Conservation (phyloP, 805 yeast genomes). For the Ogataea salicorniae region DNA sequence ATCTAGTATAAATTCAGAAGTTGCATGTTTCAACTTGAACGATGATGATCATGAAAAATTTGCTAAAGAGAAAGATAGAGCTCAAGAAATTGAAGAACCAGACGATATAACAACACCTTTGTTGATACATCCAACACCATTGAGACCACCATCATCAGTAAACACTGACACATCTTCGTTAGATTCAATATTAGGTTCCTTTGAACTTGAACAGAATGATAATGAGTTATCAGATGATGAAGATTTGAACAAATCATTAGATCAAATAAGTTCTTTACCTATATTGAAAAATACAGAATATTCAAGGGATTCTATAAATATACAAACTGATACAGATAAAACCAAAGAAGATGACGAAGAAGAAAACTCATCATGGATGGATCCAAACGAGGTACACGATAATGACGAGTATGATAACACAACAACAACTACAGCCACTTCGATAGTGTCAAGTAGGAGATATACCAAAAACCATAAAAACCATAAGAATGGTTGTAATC, state of each 20-base stretch:
- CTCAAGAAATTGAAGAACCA: neutral
- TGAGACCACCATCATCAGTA: constrained; percentile 15
- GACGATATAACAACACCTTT: neutral
- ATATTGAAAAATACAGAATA: too few relatives aligned
- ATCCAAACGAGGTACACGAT: constrained; percentile 29
- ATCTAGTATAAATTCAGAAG: constrained; percentile 29
- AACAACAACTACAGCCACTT: too few relatives aligned
- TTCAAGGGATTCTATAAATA: constrained; percentile 16
- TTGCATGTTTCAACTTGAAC: constrained; percentile 32
- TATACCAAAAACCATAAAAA: too few relatives aligned
- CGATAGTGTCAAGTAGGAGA: too few relatives aligned
- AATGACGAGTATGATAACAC: too few relatives aligned
- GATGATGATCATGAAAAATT: constrained; percentile 5
- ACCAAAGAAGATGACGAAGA: neutral
- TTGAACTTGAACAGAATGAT: constrained; percentile 8
- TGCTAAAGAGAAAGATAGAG: neutral
- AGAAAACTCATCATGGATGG: constrained; percentile 51
- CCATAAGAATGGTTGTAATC: too few relatives aligned
- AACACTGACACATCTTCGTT: constrained; percentile 17
- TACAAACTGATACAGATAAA: neutral
- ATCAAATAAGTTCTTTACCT: neutral
- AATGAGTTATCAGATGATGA: neutral
- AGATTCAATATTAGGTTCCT: constrained; percentile 24
- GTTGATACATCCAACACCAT: constrained; percentile 22
- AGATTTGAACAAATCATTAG: constrained; percentile 2